Conservation (phyloP, 176 grass and related monocot species). For the Raddia distichophylla region DNA sequence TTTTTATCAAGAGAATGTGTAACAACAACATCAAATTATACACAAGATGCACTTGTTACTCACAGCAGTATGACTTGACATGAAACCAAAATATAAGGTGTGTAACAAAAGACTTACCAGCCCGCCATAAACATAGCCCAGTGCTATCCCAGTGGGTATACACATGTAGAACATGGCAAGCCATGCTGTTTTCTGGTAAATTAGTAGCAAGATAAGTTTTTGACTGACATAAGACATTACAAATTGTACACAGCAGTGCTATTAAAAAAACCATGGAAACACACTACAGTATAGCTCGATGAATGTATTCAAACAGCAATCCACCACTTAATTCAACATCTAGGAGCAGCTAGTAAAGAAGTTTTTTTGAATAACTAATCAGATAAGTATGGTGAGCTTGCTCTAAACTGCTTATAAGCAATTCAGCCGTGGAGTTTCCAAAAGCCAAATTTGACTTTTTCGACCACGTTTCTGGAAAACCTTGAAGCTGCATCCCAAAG, state of each 20-base stretch:
- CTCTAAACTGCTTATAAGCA: too few species aligned
- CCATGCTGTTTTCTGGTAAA: constrained; percentile 94
- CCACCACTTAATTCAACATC: background rate
- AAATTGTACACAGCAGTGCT: background rate
- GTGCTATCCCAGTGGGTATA: constrained; percentile 94
- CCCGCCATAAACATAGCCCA: constrained; percentile 96
- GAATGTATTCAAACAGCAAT: constrained; percentile 18
- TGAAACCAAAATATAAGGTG: constrained; percentile 34
- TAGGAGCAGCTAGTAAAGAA: background rate
- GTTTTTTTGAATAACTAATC: background rate
- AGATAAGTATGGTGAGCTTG: background rate
- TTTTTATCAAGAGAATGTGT: background rate
- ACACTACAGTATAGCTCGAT: constrained; percentile 15
- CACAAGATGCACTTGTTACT: constrained; percentile 19
- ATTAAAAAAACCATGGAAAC: constrained; percentile 17
- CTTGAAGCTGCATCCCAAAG: too few species aligned
- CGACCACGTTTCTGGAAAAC: too few species aligned
- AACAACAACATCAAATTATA: background rate
- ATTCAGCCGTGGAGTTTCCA: too few species aligned
- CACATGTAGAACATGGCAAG: constrained; percentile 99
- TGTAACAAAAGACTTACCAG: constrained; percentile 70
- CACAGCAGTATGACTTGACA: constrained; percentile 5
- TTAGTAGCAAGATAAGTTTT: constrained; percentile 46
- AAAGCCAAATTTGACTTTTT: too few species aligned
- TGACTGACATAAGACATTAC: constrained; percentile 32